Base-by-base conservation (phyloP, 1,284 basidiomycete species). In the Amylostereum chailletii region DNA sequence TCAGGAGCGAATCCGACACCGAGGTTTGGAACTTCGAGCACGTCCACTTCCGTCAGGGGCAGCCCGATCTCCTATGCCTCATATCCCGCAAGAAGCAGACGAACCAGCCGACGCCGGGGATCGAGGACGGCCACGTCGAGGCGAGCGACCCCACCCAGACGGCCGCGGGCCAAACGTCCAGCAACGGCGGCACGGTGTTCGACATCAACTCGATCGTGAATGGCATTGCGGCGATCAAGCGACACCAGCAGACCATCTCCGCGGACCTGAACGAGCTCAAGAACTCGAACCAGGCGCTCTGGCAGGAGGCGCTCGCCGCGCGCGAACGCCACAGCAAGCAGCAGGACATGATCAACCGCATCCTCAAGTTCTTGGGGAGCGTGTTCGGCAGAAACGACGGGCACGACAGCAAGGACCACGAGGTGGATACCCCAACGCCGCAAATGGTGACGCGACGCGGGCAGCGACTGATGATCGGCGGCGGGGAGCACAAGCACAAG, bases 21-120 rank as follows among this genome's bases (percentile, higher is more conserved):
- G 94, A 98, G 65, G 79, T 92, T 45, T 95, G 92, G 86, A 90
- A 97, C 65, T 98, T 97, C 65, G 83, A 85, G 54, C 93, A 97
- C 65, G 82, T 86, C 2, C 83, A 91, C 65, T 98, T 98, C 65
- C 81, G 85, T 58, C 82, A 90, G 26, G 91, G 84, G 34, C 91
- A 95, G 59, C 92, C 92, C 4, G 91, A 97, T 58, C 72, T 96
- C 48, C 74, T 98, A n/a, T 85, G 81, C 61, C 79, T 90, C 55
- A 95, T 99, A 49, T 89, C 90, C 51, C 77, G 89, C 41, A 90
- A 88, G 61, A 86, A 84, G 62, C 74, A 76, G 52, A 63, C 68
- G 1, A 51, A 60, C 1, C 58, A 67, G 33, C 30, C 42, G 27
- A 32, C 36, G 26, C 60, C 62, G 26, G 55, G 56, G 3, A 54